Evolutionary conservation across 768 basidiomycete species (phyloP), one percentile per base, ranked within the genome.

Genomic region (Tricholoma saponaceum): DNA sequence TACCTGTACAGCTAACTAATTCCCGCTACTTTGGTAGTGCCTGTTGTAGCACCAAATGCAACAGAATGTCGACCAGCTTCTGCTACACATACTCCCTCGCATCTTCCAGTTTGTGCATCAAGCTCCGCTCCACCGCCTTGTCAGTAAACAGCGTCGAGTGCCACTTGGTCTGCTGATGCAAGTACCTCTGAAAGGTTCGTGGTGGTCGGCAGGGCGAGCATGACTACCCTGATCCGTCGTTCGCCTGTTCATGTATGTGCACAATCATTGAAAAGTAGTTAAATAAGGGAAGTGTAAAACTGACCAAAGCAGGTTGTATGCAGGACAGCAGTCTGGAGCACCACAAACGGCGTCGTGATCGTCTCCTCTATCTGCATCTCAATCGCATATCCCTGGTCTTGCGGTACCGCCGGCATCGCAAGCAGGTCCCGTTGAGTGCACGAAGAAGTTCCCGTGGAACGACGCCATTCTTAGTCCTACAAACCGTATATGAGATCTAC

Each of bases 381-480:
- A 66, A 98, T 95, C 10, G 89, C 89, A 70, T 98, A 98, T 16
- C 91, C 94, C 70, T 97, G 92, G 66, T 98, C 95, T 65, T 90
- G 86, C 14, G 96, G 94, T n/a, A 98, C 95, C 7, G 94, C 89
- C 2, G 96, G 95, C 82, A 98, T 90, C 3, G 96, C 93, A 33
- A 98, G 82, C 4, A 98, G 83, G 73, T 98, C 96, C n/a, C 20
- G 96, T 98, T 22, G 95, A 97, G 53, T 95, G 88, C 56, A 97
- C 93, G 69, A 98, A 98, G 79, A 98, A 97, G 77, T 98, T 98
- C 60, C 96, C 96, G 65, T 98, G 94, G 90, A 96, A 98, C 0
- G 92, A 91, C 6, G 95, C 87, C 94, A 98, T 93, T 51, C 95
- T 89, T 46, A 98, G 76, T 60, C 95, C 90, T 89, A 59, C 2